Conservation (phyloP, 2,329 filamentous ascomycete genomes). For the Paraconiothyrium brasiliense region DNA sequence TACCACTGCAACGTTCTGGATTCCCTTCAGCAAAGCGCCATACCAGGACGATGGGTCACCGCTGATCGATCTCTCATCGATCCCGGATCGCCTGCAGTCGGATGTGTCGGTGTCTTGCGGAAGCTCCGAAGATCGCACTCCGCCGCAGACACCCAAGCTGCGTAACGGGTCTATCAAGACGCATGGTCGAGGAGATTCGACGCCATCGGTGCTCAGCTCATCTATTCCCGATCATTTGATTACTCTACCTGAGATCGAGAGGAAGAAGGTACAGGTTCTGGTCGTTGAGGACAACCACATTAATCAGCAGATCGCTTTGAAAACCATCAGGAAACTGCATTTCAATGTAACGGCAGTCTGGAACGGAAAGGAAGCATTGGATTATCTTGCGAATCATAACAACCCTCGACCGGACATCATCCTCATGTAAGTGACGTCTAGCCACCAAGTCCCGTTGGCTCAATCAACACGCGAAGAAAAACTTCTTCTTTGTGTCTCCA, state of each 20-base stretch:
- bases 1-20: constrained; percentile 79
- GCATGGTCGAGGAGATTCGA: constrained; percentile 17
- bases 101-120: constrained; percentile 69
- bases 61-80: constrained; percentile 68
- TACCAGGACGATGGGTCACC: constrained; percentile 59
- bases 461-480: background rate
- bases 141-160: constrained; percentile 47
- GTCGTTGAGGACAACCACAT: constrained; percentile 82
- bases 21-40: constrained; percentile 78
- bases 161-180: constrained; percentile 26
- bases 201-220: constrained; percentile 38
- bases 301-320: constrained; percentile 79
- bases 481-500: too few relatives aligned
- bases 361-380: constrained; percentile 81
- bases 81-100: constrained; percentile 72
- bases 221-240: constrained; percentile 45
- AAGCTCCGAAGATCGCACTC: constrained; percentile 69
- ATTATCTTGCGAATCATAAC: constrained; percentile 67
- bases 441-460: constrained; percentile 66
- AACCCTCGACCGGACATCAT: constrained; percentile 75
- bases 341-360: constrained; percentile 76
- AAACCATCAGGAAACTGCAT: constrained; percentile 76
- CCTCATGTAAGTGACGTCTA: constrained; percentile 67
- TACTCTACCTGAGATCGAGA: constrained; percentile 65
- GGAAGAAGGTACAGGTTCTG: constrained; percentile 73